phyloP scores from a whole-genome alignment of 2,329 filamentous ascomycete species.

The Neopestalotiopsis clavispora region DNA sequence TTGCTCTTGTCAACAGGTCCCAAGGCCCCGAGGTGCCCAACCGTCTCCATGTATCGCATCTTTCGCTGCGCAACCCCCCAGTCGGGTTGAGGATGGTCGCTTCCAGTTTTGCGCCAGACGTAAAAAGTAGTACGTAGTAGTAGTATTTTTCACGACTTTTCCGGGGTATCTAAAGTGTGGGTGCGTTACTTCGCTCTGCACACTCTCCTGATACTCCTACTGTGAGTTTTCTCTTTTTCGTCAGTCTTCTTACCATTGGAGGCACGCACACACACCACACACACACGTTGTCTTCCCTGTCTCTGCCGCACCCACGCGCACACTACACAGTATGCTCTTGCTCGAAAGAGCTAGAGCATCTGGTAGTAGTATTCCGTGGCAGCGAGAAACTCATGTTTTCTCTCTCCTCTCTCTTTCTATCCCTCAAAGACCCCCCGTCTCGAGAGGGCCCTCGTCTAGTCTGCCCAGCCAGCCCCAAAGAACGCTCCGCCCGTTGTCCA shows the following conservation, averaged over 20 bases:
- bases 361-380: neutral
- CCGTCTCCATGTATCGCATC: neutral
- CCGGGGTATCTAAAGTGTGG: neutral
- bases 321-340: neutral
- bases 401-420: no score
- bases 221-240: slow-evolving; percentile 29
- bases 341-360: neutral
- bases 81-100: neutral
- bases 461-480: neutral
- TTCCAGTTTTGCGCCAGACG: neutral
- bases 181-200: slow-evolving; percentile 12
- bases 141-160: slow-evolving; percentile 1
- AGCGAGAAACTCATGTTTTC: neutral
- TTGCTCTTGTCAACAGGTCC: neutral
- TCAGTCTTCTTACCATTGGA: slow-evolving; percentile 30
- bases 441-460: neutral
- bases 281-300: slow-evolving; percentile 25
- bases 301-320: slow-evolving; percentile 10
- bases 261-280: neutral
- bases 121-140: neutral
- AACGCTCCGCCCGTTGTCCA: neutral
- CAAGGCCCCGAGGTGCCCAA: slow-evolving; percentile 16
- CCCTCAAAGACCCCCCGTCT: neutral
- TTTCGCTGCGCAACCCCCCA: neutral
- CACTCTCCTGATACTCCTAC: slow-evolving; percentile 14